phyloP scores from a whole-genome alignment of 228 moss, liverwort and hornwort genomes.

The Sphagnum magellanicum region DNA sequence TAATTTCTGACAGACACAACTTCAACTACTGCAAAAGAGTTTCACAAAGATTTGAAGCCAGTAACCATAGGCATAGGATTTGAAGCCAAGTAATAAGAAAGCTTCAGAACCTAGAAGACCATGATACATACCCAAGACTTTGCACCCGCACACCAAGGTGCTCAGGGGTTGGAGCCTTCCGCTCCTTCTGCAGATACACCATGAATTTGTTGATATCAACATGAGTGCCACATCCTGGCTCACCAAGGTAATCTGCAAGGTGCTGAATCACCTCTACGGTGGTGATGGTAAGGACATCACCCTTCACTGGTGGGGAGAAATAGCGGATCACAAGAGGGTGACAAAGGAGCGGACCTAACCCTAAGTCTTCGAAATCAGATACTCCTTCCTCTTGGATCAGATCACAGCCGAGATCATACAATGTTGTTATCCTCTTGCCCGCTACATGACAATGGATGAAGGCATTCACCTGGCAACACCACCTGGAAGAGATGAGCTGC shows the following conservation, averaged over 20 bases:
- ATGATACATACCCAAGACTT: conserved; percentile 52
- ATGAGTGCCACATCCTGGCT: conserved; percentile 24
- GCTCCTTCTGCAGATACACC: conserved; percentile 43
- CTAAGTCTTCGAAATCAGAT: conserved; percentile 67
- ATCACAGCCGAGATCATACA: conserved; percentile 71
- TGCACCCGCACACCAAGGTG: conserved; percentile 83
- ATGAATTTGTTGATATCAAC: conserved; percentile 72
- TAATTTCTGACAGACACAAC: neutral
- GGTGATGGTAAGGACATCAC: conserved; percentile 51
- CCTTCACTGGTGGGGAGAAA: conserved; percentile 59
- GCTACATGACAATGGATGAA: conserved; percentile 75
- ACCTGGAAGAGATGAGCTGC: neutral
- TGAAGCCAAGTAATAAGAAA: neutral
- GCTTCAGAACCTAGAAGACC: neutral
- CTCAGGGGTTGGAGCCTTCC: conserved; percentile 50
- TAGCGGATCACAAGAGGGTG: conserved; percentile 75
- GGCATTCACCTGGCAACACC: conserved; percentile 57
- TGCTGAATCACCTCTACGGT: conserved; percentile 68
- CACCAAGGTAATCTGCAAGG: conserved; percentile 55
- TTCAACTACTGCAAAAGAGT: neutral
- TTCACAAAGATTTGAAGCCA: neutral
- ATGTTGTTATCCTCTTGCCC: conserved; percentile 72
- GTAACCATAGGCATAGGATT: neutral
- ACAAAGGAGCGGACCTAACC: conserved; percentile 70
- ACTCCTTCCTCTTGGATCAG: conserved; percentile 69